Percentiles rank a stretch among this genome's conserved stretches.
Evolutionary conservation across 148 eudicot genomes (phyloP).

Genomic region (Rhododendron molle): DNA sequence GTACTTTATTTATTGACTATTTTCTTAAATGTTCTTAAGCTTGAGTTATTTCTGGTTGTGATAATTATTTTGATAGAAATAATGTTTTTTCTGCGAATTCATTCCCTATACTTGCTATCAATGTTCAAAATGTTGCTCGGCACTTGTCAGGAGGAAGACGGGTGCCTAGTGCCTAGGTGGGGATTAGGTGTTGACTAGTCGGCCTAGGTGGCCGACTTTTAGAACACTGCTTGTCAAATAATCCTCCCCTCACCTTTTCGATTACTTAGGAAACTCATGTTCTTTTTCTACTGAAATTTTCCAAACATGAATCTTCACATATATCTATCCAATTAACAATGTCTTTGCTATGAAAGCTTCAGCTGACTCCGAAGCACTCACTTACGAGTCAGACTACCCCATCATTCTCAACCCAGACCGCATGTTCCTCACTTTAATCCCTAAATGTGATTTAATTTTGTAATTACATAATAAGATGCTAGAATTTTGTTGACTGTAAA

Average conservation of each 20-base stretch:
- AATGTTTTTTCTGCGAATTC: neutral
- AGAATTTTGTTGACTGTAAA: too few relatives aligned
- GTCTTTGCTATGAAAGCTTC: constrained; percentile 56
- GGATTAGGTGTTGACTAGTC: neutral
- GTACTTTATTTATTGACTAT: neutral
- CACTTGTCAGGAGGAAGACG: neutral
- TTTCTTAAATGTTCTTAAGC: neutral
- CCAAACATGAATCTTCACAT: neutral
- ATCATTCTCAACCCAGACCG: constrained; percentile 39
- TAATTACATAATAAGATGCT: too few relatives aligned
- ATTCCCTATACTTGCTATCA: neutral
- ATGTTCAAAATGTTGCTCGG: too few relatives aligned
- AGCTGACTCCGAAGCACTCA: constrained; percentile 17
- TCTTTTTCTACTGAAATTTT: neutral
- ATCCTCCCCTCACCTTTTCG: neutral
- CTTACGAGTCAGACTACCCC: constrained; percentile 33
- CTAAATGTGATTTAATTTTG: too few relatives aligned
- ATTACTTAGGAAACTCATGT: neutral
- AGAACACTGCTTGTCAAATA: too few relatives aligned
- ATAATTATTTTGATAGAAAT: neutral
- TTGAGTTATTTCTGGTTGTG: neutral
- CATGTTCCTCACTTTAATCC: neutral
- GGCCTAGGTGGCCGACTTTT: too few relatives aligned
- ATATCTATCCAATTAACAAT: constrained; percentile 5
- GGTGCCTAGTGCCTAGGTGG: neutral